Conservation (phyloP, 345 rosid genomes). For the Sisymbrium altissimum region DNA sequence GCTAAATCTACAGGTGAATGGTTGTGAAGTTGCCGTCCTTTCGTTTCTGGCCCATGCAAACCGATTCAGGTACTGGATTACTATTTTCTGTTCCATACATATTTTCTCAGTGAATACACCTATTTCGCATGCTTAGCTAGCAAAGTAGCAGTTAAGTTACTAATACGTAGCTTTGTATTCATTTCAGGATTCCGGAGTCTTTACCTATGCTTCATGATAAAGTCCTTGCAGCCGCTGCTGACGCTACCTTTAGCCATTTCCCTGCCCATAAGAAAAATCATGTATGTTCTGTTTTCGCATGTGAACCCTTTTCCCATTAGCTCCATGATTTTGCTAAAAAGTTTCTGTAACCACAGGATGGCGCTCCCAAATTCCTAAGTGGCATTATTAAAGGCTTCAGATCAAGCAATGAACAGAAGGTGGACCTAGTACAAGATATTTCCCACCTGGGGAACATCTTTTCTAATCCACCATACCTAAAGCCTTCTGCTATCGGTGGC, state of each 20-base stretch:
- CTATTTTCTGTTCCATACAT: constrained; percentile 22
- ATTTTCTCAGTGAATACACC: background rate
- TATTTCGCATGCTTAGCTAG: constrained; percentile 14
- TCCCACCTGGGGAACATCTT: constrained; percentile 61
- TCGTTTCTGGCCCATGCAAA: constrained; percentile 53
- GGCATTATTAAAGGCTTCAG: constrained; percentile 57
- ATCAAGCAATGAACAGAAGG: constrained; percentile 44
- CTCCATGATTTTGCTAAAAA: constrained; percentile 18
- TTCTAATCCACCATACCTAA: constrained; percentile 61
- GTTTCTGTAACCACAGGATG: constrained; percentile 45
- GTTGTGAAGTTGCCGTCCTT: constrained; percentile 68
- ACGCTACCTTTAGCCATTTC: constrained; percentile 45
- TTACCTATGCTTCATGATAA: constrained; percentile 75
- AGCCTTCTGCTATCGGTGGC: constrained; percentile 38
- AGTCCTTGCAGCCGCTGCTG: constrained; percentile 74
- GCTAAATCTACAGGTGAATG: constrained; percentile 53
- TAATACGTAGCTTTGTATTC: constrained; percentile 19
- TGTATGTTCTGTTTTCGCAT: constrained; percentile 38
- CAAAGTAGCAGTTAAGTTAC: constrained; percentile 16
- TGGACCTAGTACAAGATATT: constrained; percentile 40
- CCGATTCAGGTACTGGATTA: constrained; percentile 55
- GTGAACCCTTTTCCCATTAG: background rate
- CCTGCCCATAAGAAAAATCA: constrained; percentile 48
- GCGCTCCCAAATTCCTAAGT: constrained; percentile 48
- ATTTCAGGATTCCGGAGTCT: constrained; percentile 65